Evolutionary conservation across 1,284 basidiomycete species (phyloP), one percentile per base, ranked within the genome.

Genomic region (Waitea zeae): DNA sequence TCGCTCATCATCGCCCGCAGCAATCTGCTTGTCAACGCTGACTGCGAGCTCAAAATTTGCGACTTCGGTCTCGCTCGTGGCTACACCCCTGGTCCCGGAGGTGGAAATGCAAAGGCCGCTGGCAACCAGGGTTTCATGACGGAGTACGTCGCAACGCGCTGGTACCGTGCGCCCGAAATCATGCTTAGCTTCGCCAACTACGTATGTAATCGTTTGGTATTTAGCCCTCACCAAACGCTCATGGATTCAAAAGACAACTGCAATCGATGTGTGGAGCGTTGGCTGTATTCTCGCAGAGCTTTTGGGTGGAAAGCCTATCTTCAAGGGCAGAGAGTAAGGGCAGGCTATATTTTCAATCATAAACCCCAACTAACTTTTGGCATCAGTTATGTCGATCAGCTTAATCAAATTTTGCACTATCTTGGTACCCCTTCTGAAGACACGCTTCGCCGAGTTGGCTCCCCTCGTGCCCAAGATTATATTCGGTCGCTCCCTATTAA

Each of bases 41-140:
- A 99, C 54, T 98, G 93, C 52, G 88, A 92, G 52, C 70, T 92
- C 49, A 92, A 90, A 64, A 98, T 99, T 45, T 98, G 95, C 51
- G 95, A 99, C 57, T 99, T 98, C 53, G 95, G 95, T 31, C 70
- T 98, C 29, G 93, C 95, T 2, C 67, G 95, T 48, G 95, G 93
- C 1, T 97, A 96, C 56, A 89, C 70, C 12, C 90, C 36, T 70
- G 63, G 11, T 7, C 35, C 64, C 17, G 86, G 79, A 3, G 70
- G 72, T 34, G 65, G 76, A 36, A 65, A 75, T 37, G 69, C 69
- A 31, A 70, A 65, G 44, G 63, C 66, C 0, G 70, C 72, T 11
- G 80, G 78, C 24, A 87, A 87, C 47, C 88, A 90, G 45, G 90
- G 92, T 1, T 96, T 98, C 61, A 98, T 99, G 95, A 98, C 95